Percentiles rank a stretch among this genome's conserved stretches.
Conservation (phyloP, 2,329 filamentous ascomycete species). For the Mariannaea sp. region DNA sequence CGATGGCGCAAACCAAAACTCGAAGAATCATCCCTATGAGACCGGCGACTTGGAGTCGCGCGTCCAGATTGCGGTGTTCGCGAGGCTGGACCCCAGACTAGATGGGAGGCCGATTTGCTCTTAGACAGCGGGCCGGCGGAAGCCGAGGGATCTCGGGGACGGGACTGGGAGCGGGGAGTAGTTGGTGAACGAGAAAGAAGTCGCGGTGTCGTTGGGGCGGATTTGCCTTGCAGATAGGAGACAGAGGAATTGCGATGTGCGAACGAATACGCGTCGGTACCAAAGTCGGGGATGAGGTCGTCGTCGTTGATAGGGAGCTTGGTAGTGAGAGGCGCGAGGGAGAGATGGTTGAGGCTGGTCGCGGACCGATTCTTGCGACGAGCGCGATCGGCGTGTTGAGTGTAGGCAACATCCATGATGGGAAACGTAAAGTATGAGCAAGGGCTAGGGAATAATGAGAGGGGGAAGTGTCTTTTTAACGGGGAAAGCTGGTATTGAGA, state of each 20-base stretch:
- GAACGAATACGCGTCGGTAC: slow-evolving; percentile 35
- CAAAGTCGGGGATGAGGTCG: slow-evolving; percentile 50
- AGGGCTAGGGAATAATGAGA: not conserved
- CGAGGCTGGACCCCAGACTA: slow-evolving; percentile 40
- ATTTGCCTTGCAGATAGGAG: slow-evolving; percentile 66
- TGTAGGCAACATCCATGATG: slow-evolving; percentile 63
- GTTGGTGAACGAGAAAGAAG: slow-evolving; percentile 64
- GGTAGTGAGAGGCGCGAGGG: slow-evolving; percentile 67
- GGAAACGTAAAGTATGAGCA: not conserved
- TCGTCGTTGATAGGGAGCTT: slow-evolving; percentile 63
- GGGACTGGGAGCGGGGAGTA: slow-evolving; percentile 52
- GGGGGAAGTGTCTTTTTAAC: no score
- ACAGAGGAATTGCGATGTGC: slow-evolving; percentile 31
- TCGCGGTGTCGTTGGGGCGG: slow-evolving; percentile 67
- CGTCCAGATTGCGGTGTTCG: slow-evolving; percentile 38
- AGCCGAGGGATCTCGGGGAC: slow-evolving; percentile 48
- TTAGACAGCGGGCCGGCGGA: slow-evolving; percentile 53
- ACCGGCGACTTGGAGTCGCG: slow-evolving; percentile 43
- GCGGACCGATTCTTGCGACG: slow-evolving; percentile 64
- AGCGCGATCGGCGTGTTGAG: slow-evolving; percentile 61
- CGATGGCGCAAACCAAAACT: slow-evolving; percentile 43
- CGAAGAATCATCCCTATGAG: slow-evolving; percentile 37
- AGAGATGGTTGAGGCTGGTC: slow-evolving; percentile 63
- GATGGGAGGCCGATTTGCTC: slow-evolving; percentile 67
- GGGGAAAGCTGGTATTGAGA: no score